Evolutionary conservation across 768 basidiomycete genomes (phyloP), one percentile per base, ranked within the genome.

Genomic region (Lentinula sp.): DNA sequence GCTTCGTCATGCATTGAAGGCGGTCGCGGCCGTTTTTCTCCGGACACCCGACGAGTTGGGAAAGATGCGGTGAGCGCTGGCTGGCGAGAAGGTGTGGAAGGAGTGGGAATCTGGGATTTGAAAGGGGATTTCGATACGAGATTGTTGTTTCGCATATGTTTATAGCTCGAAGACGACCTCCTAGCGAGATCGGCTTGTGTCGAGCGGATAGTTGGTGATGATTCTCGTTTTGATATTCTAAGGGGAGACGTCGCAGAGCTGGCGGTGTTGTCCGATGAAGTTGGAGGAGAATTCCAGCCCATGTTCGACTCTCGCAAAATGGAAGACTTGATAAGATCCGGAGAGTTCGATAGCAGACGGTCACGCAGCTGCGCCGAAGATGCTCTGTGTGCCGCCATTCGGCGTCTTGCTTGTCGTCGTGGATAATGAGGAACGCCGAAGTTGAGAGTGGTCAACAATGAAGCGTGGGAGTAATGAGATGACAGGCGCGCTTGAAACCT

Each of bases 121-220:
- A 94, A 94, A 9, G 91, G 91, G 10, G 92, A 94, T 65, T 92
- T 92, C 32, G 88, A 86, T 16, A 94, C 92, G 60, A 93, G 85
- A 69, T 88, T 86, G 70, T 86, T 90, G 66, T 77, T 86, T 67
- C 80, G 82, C 64, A 93, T 81, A 71, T 91, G 91, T 65, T 83
- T 87, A 74, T 87, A 93, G 71, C 89, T 91, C 45, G 85, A 87
- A 7, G 89, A 91, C 15, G 84, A 80, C 46, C 91, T 82, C 35
- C 91, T 84, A 52, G 86, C 84, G 49, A 91, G 59, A 42, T 60
- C 73, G n/a, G 74, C 71, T 49, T 84, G 76, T 50, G 75, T 79
- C 21, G 76, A 75, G 4, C 75, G 71, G 37, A 73, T 71, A 50
- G 65, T 64, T 31, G 80, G 76, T 5, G 55, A 40, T 49, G 79